A percentile compares a stretch with the other conserved stretches of the same genome.
These are phyloP conservation scores for Lactarius hatsudake DNA, from an alignment of 768 basidiomycete genomes.

Conservation along the genomic window DNA sequence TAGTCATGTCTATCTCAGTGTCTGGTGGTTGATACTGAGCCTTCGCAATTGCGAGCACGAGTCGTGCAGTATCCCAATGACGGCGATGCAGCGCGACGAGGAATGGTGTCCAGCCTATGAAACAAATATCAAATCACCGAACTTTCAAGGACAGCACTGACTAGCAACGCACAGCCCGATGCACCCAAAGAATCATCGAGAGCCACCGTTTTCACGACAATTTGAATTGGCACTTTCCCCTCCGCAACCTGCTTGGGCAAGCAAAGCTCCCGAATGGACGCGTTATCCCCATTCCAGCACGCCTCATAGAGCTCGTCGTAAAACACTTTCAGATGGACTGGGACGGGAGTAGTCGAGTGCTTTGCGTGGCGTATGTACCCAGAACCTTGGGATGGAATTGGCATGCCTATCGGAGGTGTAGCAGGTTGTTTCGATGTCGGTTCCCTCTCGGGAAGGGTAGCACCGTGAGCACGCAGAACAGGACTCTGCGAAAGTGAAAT, in stretches of 20 bases:
- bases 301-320: constrained; percentile 61
- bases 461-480: constrained; percentile 7
- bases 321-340: constrained; percentile 34
- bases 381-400: constrained; percentile 20
- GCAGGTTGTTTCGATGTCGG: background rate
- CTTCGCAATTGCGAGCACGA: constrained; percentile 54
- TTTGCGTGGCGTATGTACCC: constrained; percentile 31
- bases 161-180: constrained; percentile 10
- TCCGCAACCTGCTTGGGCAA: constrained; percentile 40
- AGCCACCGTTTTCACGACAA: constrained; percentile 38
- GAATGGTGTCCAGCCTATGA: constrained; percentile 48
- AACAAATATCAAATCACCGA: constrained; percentile 1
- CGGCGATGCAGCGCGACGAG: constrained; percentile 48
- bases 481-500: background rate
- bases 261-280: constrained; percentile 50
- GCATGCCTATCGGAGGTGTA: background rate
- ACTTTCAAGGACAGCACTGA: background rate
- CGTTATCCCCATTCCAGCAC: constrained; percentile 51
- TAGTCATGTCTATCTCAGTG: constrained; percentile 31
- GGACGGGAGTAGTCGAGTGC: constrained; percentile 30
- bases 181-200: constrained; percentile 20
- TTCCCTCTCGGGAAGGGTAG: background rate
- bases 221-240: constrained; percentile 39
- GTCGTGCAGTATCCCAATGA: constrained; percentile 56
- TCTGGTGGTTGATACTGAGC: constrained; percentile 51